A percentile compares a stretch with the other conserved stretches of the same genome.
These are phyloP conservation scores for Tulasnella sp. DNA, from an alignment of 768 basidiomycete species.

Conservation along the genomic window DNA sequence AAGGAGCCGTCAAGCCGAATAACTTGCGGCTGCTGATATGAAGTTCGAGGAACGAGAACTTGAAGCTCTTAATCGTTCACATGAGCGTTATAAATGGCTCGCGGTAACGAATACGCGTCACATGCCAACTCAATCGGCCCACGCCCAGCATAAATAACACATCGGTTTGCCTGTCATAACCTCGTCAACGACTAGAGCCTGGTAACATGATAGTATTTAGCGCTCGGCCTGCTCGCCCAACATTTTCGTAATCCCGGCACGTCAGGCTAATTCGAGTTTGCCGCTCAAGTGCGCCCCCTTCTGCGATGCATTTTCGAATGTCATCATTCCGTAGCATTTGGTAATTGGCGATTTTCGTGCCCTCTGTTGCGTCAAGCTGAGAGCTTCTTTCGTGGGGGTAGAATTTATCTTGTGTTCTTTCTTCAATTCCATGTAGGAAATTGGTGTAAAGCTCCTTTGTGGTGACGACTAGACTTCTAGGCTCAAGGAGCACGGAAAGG, in stretches of 20 bases:
- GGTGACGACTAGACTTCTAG: conserved; percentile 79
- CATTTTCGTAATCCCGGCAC: conserved; percentile 73
- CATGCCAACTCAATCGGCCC: too few species aligned
- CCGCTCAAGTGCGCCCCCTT: conserved; percentile 55
- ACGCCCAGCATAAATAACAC: too few species aligned
- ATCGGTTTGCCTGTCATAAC: background rate
- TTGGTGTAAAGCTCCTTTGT: conserved; percentile 60
- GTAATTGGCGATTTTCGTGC: conserved; percentile 54
- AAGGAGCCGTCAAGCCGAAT: background rate
- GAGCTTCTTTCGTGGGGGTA: conserved; percentile 25
- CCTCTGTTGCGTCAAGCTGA: conserved; percentile 33
- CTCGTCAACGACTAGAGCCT: background rate
- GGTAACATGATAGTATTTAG: background rate
- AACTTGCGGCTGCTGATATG: too few species aligned
- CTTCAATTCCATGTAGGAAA: conserved; percentile 79
- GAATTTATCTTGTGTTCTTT: conserved; percentile 46
- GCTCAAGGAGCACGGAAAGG: conserved; percentile 73
- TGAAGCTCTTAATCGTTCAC: too few species aligned
- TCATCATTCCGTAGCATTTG: conserved; percentile 45
- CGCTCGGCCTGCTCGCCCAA: conserved; percentile 33
- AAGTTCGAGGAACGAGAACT: too few species aligned
- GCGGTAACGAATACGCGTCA: too few species aligned
- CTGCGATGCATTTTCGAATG: conserved; percentile 40
- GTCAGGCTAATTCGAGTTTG: conserved; percentile 74
- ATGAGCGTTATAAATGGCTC: too few species aligned